Evolutionary conservation across 1,284 basidiomycete species (phyloP).

Genomic region (Wolfiporia cocos): DNA sequence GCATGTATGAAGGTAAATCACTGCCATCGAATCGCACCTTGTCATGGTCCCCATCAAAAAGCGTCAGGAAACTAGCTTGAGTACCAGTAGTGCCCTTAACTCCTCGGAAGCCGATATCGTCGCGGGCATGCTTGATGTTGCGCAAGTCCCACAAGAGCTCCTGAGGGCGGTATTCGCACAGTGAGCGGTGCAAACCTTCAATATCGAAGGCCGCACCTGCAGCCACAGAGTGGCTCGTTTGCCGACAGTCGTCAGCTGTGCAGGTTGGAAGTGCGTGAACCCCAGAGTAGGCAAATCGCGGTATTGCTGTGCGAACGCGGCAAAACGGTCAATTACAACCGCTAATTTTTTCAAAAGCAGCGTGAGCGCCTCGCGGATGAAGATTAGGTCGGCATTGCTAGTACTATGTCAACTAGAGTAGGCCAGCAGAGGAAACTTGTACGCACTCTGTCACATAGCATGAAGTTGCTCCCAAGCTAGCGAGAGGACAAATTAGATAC

Average conservation of each 20-base stretch:
- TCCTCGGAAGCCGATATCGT: conserved; percentile 96
- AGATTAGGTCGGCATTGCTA: conserved; percentile 97
- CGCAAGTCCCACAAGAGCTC: conserved; percentile 97
- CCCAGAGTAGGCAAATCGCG: conserved; percentile 85
- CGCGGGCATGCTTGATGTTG: conserved; percentile 86
- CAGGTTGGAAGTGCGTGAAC: conserved; percentile 99
- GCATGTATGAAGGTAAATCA: neutral
- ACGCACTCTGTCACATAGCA: conserved; percentile 97
- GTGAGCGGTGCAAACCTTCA: neutral
- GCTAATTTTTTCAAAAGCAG: conserved; percentile 86
- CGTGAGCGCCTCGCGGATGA: conserved; percentile 84
- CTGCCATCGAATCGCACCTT: conserved; percentile 46
- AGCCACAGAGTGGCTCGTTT: conserved; percentile 99
- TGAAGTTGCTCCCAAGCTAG: conserved; percentile 90
- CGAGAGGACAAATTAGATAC: conserved; percentile 5
- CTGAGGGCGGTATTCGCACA: conserved; percentile 28
- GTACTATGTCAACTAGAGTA: neutral
- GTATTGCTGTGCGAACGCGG: conserved; percentile 72
- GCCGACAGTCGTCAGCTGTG: conserved; percentile 98
- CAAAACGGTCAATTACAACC: conserved; percentile 84
- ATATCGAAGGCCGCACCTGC: conserved; percentile 43
- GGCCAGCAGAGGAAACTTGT: neutral
- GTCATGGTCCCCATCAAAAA: conserved; percentile 94
- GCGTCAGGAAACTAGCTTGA: conserved; percentile 90
- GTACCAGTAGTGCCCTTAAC: conserved; percentile 99